Evolutionary conservation across 2,329 filamentous ascomycete species (phyloP), one percentile per base, ranked within the genome.

Genomic region (Colletotrichum sp.): DNA sequence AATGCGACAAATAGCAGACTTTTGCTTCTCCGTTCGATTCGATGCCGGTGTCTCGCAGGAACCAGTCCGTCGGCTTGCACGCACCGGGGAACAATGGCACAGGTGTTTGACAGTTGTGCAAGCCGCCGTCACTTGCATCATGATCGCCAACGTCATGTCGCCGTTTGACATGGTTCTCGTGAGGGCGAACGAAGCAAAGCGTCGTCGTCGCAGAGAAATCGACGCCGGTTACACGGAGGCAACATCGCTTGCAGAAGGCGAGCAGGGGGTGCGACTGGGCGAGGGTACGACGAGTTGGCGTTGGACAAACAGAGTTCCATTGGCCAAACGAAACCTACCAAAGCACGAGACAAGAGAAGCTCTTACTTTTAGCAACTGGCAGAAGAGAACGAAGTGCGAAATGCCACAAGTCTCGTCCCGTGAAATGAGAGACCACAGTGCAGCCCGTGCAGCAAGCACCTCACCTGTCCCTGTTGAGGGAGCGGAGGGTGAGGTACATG

Each of bases 101-200:
- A 43, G 26, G 15, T 64, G 64, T 76, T 65, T 74, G 74, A 28
- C 64, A 74, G 57, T 65, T 68, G 74, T 32, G 15, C 71, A 60
- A 60, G 57, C 69, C 28, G 30, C 65, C 64, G 43, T 69, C 57
- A 69, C 64, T 76, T 69, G 64, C 74, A 76, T 74, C 70, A 75
- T 69, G 70, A 65, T 69, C 43, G 65, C 10, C 63, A 8, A 21
- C 21, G 43, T 28, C 26, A 64, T 68, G 57, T 60, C 64, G 57
- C 74, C 64, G 70, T 69, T 76, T 69, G 70, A 69, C 70, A 24
- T 52, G 21, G 36, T 32, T 36, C 5, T 38, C 15, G 21, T 64
- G 71, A 43, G n/a, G n/a, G 60, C n/a, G 8, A 24, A 69, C 21
- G 8, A 38, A 74, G 43, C 13, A 8, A 61, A 61, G 30, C 28